Evolutionary conservation across 352 stramenopile genomes (phyloP).

Genomic region (Phytophthora multivora): DNA sequence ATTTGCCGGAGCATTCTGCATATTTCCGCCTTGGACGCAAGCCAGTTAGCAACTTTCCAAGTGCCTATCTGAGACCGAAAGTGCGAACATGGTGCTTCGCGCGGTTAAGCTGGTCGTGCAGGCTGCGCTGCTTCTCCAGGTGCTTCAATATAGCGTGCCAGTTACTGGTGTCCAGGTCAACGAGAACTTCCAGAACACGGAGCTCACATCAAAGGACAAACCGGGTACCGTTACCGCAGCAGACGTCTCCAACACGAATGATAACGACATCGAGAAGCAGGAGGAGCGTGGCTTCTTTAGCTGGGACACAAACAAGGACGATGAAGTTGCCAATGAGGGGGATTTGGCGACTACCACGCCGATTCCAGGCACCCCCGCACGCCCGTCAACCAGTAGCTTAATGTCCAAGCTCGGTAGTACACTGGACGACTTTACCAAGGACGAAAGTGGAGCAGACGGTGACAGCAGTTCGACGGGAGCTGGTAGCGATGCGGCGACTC

Average conservation of each 20-base stretch:
- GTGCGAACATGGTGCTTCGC: constrained; percentile 30
- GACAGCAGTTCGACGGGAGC: constrained; percentile 14
- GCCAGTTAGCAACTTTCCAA: constrained; percentile 18
- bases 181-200: constrained; percentile 31
- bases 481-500: neutral
- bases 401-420: constrained; percentile 29
- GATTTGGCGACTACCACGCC: constrained; percentile 17
- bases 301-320: constrained; percentile 12
- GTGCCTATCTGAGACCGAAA: constrained; percentile 22
- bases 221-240: constrained; percentile 1
- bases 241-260: neutral
- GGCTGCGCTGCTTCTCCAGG: constrained; percentile 18
- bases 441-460: neutral
- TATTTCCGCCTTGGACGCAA: constrained; percentile 25
- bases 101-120: constrained; percentile 25
- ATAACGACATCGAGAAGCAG: constrained; percentile 12
- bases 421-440: constrained; percentile 5
- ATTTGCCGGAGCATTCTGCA: constrained; percentile 35
- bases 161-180: constrained; percentile 9
- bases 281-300: constrained; percentile 27
- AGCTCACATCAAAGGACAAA: constrained; percentile 7
- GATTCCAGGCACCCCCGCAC: constrained; percentile 11
- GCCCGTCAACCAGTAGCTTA: constrained; percentile 10
- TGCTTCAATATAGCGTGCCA: constrained; percentile 12
- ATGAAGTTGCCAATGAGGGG: neutral